phyloP scores from a whole-genome alignment of 2,329 filamentous ascomycete species.

The Fusarium torreyae region DNA sequence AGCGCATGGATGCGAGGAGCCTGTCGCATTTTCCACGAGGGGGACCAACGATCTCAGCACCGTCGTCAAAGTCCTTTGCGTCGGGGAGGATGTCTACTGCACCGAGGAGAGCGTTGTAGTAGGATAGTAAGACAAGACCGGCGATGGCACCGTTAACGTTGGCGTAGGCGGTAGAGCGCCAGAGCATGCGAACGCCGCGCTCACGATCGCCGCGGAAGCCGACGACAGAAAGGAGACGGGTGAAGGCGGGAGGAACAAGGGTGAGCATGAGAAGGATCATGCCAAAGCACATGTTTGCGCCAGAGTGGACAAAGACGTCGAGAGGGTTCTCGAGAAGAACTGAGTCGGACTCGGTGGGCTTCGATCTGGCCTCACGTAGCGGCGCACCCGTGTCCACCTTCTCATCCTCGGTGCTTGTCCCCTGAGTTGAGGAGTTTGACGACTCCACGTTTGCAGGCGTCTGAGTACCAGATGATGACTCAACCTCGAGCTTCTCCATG shows the following conservation, averaged over 20 bases:
- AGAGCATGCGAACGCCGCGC: slow-evolving; percentile 86
- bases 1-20: slow-evolving; percentile 81
- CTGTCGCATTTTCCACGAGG: slow-evolving; percentile 77
- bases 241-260: slow-evolving; percentile 92
- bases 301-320: slow-evolving; percentile 91
- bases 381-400: slow-evolving; percentile 43
- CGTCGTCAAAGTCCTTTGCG: slow-evolving; percentile 65
- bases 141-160: slow-evolving; percentile 96
- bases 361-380: slow-evolving; percentile 46
- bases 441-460: slow-evolving; percentile 57
- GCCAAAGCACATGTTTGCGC: slow-evolving; percentile 90
- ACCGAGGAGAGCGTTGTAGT: slow-evolving; percentile 89
- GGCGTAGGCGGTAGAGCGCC: slow-evolving; percentile 87
- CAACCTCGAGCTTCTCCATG: slow-evolving; percentile 54
- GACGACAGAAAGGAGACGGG: slow-evolving; percentile 86
- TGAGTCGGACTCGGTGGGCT: slow-evolving; percentile 68
- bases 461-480: slow-evolving; percentile 56
- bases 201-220: slow-evolving; percentile 93
- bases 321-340: slow-evolving; percentile 80
- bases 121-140: slow-evolving; percentile 83
- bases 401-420: slow-evolving; percentile 31
- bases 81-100: slow-evolving; percentile 89
- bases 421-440: slow-evolving; percentile 40
- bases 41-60: slow-evolving; percentile 77
- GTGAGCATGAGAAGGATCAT: slow-evolving; percentile 89